These are phyloP conservation scores for Taphrina pruni DNA, from an alignment of 1,139 yeast species.

Conservation along the genomic window DNA sequence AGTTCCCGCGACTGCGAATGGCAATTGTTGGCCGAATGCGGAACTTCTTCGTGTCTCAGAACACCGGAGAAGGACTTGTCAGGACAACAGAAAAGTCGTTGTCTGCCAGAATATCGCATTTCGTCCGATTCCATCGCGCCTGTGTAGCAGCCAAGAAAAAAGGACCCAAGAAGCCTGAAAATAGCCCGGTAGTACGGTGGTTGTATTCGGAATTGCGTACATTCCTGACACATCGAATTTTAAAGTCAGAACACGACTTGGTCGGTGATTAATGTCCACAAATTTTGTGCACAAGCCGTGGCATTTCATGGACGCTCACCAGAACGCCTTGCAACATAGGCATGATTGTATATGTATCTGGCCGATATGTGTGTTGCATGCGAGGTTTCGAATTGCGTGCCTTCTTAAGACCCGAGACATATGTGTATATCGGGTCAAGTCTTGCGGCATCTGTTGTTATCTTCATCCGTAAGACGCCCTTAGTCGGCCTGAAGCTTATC, in stretches of 20 bases:
- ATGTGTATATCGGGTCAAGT: too few relatives aligned
- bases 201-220: neutral
- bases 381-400: too few relatives aligned
- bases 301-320: too few relatives aligned
- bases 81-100: neutral
- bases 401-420: too few relatives aligned
- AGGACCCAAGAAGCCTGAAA: neutral
- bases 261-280: too few relatives aligned
- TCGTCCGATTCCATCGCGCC: neutral
- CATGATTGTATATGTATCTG: too few relatives aligned
- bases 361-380: too few relatives aligned
- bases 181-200: neutral
- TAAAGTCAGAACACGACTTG: constrained; percentile 3
- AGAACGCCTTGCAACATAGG: too few relatives aligned
- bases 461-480: too few relatives aligned
- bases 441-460: too few relatives aligned
- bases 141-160: neutral
- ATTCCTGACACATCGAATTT: neutral
- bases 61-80: constrained; percentile 1
- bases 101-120: neutral
- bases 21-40: neutral
- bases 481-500: constrained; percentile 27
- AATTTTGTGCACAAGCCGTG: too few relatives aligned
- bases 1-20: neutral
- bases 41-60: constrained; percentile 6